Base-by-base conservation (phyloP, 495 filamentous ascomycete species). In the Aspergillus mulundensis region DNA sequence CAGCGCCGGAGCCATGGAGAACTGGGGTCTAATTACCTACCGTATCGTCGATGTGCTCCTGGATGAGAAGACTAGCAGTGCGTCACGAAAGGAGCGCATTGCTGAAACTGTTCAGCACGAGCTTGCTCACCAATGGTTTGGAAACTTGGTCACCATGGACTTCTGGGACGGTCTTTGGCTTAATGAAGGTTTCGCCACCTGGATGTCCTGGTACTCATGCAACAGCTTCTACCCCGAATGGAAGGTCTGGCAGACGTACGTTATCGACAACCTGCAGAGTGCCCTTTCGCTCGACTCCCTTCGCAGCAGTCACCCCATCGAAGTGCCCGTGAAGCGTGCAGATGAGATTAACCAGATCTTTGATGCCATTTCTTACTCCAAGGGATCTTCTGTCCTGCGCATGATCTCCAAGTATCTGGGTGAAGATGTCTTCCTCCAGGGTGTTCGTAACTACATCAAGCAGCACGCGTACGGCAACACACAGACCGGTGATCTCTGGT, bases 91-190 rank as follows among this genome's bases (percentile, higher is more conserved):
- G 73, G 87, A 96, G 77, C 84, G 92, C 38, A 87, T 97, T 62
- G 92, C 94, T 46, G 91, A 97, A 67, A 87, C 90, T 39, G 94
- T 97, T 18, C 91, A 95, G 79, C 94, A 98, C 74, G 94, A 98
- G 68, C 77, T 98, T 65, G 94, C 94, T 41, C 94, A 98, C 75
- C 94, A 98, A 72, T 98, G 94, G 94, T 97, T 98, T 63, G 94
- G 94, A 57, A 97, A 98, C 72, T 77, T 98, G 55, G 94, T 98
- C 42, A 98, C 94, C 39, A 98, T 98, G 94, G 93, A 97, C 70
- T 98, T 94, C 82, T 98, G 94, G 94, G 92, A 97, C 72, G 93
- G 91, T 28, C 76, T 98, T 25, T 98, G 94, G 94, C 85, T 98
- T 56, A 97, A 97, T 69, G 94, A 98, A 72, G 93, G 93, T 21